Base-by-base conservation (phyloP, 306 rosid genomes). In the Vicia faba region DNA sequence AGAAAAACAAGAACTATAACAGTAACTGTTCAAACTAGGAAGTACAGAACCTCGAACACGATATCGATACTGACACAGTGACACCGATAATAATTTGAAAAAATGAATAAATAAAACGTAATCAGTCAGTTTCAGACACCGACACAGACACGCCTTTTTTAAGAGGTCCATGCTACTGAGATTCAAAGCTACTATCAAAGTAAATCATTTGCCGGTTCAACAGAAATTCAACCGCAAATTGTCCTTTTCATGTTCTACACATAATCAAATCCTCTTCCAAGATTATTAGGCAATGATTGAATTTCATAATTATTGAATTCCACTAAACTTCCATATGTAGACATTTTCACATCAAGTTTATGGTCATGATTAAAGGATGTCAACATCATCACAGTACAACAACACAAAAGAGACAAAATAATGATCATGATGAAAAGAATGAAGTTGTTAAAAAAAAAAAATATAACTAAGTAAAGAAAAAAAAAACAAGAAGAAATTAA, bases 301-400 rank as follows among this genome's bases (percentile, higher is more conserved):
- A 54, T 54, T 50, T 13, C 18, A 2, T 12, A 28, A 25, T 54
- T 0, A 54, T 6, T 26, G 11, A 54, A 54, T 54, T 54, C 38
- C 3, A 54, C 18, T 26, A 54, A 5, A 54, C 5, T 54, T 11
- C 18, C 36, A 54, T 54, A 54, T 54, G 7, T 54, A 54, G 16
- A 25, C 10, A 54, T 54, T 25, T 12, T 25, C 0, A 25, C 10
- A 25, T 25, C 11, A 19, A 50, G n/a, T 18, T 50, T 19, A 50
- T 3, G 3, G 28, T 18, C 25, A 16, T 48, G 0, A 48, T 48
- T 48, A 48, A 51, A 51, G 11, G 4, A 51, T 23, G 13, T 20
- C 58, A 51, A 51, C 58, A 11, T 54, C 61, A 25, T 54, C 38
- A 25, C 0, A 26, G 61, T 54, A 35, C 61, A 54, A 54, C 36